A percentile compares a stretch with the other conserved stretches of the same genome.
Evolutionary conservation across 2,329 filamentous ascomycete genomes (phyloP).

Genomic region (Apiospora koreana): DNA sequence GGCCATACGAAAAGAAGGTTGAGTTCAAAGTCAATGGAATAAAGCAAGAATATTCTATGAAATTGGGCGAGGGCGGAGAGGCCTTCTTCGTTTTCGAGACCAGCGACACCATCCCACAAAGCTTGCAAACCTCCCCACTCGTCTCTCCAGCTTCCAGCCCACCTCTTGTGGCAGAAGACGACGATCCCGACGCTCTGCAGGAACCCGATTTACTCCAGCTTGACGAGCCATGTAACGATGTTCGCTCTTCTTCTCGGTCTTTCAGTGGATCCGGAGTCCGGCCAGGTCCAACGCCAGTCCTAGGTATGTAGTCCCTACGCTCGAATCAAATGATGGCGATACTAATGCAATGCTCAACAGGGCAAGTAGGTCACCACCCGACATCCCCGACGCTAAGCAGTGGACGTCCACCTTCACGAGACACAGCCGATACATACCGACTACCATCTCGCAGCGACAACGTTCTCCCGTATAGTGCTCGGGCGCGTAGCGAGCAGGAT

Average conservation of each 20-base stretch:
- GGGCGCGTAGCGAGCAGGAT: conserved; percentile 30
- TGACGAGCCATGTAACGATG: conserved; percentile 46
- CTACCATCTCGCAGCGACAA: conserved; percentile 56
- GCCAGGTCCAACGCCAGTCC: conserved; percentile 14
- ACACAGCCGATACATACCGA: conserved; percentile 47
- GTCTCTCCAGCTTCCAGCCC: conserved; percentile 90
- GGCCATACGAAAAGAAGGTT: conserved; percentile 97
- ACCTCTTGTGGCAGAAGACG: conserved; percentile 54
- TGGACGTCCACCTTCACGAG: conserved; percentile 49
- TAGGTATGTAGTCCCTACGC: conserved; percentile 19
- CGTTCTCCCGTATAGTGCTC: conserved; percentile 49
- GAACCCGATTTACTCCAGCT: conserved; percentile 73
- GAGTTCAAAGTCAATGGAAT: conserved; percentile 93
- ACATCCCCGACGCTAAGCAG: conserved; percentile 53
- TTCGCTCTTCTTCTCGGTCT: conserved; percentile 30
- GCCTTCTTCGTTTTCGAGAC: conserved; percentile 99
- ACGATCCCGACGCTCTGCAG: conserved; percentile 46
- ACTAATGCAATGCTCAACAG: conserved; percentile 32
- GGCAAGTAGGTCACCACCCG: conserved; percentile 33
- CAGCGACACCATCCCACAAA: conserved; percentile 85
- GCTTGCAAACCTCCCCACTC: conserved; percentile 89
- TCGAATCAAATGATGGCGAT: background rate
- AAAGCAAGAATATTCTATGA: conserved; percentile 96
- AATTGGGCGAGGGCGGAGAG: conserved; percentile 94
- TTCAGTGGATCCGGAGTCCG: conserved; percentile 7